These are phyloP conservation scores for Pestalotiopsis sp. DNA, from an alignment of 2,329 filamentous ascomycete genomes.

Conservation along the genomic window DNA sequence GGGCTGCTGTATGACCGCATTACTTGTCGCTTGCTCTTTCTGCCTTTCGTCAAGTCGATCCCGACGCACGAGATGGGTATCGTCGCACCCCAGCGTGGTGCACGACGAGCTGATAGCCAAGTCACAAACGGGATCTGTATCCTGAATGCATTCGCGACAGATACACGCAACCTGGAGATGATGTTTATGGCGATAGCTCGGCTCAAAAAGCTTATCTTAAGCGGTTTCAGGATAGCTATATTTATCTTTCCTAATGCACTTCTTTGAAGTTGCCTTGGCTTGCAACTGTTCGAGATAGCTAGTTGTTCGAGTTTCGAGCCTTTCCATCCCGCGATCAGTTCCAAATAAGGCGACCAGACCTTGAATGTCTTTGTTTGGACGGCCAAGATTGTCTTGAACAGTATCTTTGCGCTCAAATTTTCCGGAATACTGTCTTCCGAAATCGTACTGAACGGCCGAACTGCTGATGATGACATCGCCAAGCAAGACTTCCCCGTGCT, in stretches of 20 bases:
- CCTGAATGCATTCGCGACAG: background rate
- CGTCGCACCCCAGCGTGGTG: background rate
- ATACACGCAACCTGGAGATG: background rate
- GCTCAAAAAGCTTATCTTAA: background rate
- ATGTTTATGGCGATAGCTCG: background rate
- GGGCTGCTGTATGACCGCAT: background rate
- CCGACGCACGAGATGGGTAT: background rate
- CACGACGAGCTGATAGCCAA: background rate
- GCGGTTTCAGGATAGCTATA: background rate
- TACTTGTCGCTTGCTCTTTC: background rate
- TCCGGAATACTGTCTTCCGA: conserved; percentile 19
- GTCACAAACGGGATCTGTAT: background rate
- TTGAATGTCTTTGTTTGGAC: conserved; percentile 14
- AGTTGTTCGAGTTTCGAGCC: conserved; percentile 3
- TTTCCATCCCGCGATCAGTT: conserved; percentile 4
- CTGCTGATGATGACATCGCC: conserved; percentile 25
- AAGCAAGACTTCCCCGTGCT: conserved; percentile 18
- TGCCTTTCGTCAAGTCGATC: background rate
- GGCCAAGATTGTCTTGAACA: conserved; percentile 16
- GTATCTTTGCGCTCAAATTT: conserved; percentile 18
- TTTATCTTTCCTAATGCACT: background rate
- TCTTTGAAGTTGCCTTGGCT: background rate
- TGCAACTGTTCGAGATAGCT: background rate
- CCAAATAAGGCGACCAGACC: conserved; percentile 15
- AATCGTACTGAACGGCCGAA: conserved; percentile 22